A percentile compares a stretch with the other conserved stretches of the same genome.
These are phyloP conservation scores for Phytophthora chlamydospora DNA, from an alignment of 352 stramenopile species.

Conservation along the genomic window DNA sequence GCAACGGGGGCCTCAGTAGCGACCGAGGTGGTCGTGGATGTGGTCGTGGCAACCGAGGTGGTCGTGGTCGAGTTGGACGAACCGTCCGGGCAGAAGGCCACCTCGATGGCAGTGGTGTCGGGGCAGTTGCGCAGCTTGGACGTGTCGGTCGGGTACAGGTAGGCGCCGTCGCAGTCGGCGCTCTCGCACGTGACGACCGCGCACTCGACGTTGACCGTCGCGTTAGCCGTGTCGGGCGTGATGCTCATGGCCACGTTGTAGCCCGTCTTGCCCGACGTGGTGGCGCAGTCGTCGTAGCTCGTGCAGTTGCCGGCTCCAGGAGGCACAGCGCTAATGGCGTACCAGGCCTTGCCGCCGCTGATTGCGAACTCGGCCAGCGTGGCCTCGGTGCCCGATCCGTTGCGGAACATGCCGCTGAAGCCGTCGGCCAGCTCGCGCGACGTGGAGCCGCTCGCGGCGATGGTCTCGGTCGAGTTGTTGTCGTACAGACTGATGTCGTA, in stretches of 20 bases:
- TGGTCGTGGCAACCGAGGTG: slow-evolving; percentile 18
- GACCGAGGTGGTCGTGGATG: slow-evolving; percentile 13
- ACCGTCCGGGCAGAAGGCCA: slow-evolving; percentile 52
- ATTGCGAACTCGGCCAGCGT: slow-evolving; percentile 63
- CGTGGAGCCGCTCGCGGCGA: slow-evolving; percentile 35
- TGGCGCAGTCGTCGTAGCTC: slow-evolving; percentile 56
- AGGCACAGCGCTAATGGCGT: slow-evolving; percentile 62
- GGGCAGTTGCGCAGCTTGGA: slow-evolving; percentile 62
- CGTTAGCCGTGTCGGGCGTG: slow-evolving; percentile 34
- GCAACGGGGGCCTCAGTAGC: slow-evolving; percentile 9
- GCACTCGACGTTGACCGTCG: slow-evolving; percentile 39
- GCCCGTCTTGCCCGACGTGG: slow-evolving; percentile 53
- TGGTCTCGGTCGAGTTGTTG: slow-evolving; percentile 42
- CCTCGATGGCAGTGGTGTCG: slow-evolving; percentile 37
- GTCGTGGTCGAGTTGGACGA: slow-evolving; percentile 19
- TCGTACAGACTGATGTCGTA: slow-evolving; percentile 58
- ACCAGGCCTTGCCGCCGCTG: slow-evolving; percentile 53
- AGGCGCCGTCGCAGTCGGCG: slow-evolving; percentile 49
- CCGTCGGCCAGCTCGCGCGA: slow-evolving; percentile 38
- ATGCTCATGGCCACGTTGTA: slow-evolving; percentile 75
- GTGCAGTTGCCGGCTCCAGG: slow-evolving; percentile 57
- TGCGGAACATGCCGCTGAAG: slow-evolving; percentile 72
- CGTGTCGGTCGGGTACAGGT: slow-evolving; percentile 57
- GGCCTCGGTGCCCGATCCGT: slow-evolving; percentile 45
- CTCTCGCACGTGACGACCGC: slow-evolving; percentile 38